Base-by-base conservation (phyloP, 2,329 filamentous ascomycete species). In the Arthrobotrys pseudoclavata region DNA sequence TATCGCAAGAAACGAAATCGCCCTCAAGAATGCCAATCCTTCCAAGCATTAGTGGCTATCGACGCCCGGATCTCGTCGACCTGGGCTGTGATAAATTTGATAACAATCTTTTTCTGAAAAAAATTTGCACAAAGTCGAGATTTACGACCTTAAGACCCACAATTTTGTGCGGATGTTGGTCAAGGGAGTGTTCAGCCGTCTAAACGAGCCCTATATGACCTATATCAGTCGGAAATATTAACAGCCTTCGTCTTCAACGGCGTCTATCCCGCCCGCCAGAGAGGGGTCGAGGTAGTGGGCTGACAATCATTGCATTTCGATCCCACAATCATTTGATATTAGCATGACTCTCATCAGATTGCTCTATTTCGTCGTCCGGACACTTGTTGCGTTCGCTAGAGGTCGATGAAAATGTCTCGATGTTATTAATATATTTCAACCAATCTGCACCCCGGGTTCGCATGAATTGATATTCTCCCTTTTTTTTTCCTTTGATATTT, bases 281-380 rank as follows among this genome's bases (percentile, higher is more conserved):
- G 31, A 13, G 15, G 31, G 42, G 5, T 15, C 37, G n/a, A 18
- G n/a, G 42, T 20, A 13, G 67, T 77, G 74, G 67, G 67, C 42
- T 61, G 64, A 77, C 29, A 55, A 37, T 77, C 52, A 53, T 71
- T 40, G 29, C 34, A 77, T 63, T 62, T 45, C 20, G 50, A 68
- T 40, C n/a, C 62, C 67, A 71, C 31, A 24, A 62, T 77, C 74
- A 68, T 50, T 77, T 63, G 74, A 77, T 77, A 62, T 68, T 47
- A 55, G 66, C 74, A 66, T 71, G 74, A 71, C 37, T 24, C 45
- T 68, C 31, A n/a, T 48, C 29, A 48, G 42, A 70, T 61, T 76
- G 37, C 42, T 50, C 26, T 40, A n/a, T 34, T 57, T 52, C 22
- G 26, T 57, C 18, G n/a, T 37, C n/a, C 20, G 26, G 48, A 22